Evolutionary conservation across 192 early-diverging fungal species (phyloP).

Genomic region (Entomortierella chlamydospora): DNA sequence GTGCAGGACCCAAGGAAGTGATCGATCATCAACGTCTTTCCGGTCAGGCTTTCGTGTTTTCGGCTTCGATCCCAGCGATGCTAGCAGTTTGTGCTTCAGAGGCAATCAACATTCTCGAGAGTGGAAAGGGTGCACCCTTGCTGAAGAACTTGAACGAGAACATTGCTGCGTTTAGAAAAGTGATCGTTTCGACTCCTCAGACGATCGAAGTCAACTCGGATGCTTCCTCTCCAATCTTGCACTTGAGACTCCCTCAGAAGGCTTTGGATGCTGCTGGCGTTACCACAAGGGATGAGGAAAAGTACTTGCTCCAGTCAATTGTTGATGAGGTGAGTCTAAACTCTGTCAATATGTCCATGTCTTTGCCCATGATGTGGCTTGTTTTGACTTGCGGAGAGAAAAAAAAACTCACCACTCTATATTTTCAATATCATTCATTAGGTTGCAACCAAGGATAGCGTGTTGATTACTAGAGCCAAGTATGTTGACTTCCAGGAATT

Average conservation of each 20-base stretch:
- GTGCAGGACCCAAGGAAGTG: constrained; percentile 86
- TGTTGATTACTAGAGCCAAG: constrained; percentile 89
- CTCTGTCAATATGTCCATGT: too few species aligned
- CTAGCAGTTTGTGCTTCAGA: constrained; percentile 90
- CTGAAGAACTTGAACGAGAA: constrained; percentile 74
- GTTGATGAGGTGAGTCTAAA: constrained; percentile 70
- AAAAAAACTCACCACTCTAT: too few species aligned
- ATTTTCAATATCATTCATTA: background rate
- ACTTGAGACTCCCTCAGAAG: constrained; percentile 72
- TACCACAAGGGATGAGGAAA: constrained; percentile 75
- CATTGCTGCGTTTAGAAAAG: constrained; percentile 66
- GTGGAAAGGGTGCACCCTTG: constrained; percentile 54
- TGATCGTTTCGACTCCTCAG: constrained; percentile 61
- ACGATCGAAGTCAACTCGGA: constrained; percentile 64
- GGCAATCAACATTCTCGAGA: constrained; percentile 74
- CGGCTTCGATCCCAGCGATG: constrained; percentile 94
- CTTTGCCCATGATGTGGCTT: too few species aligned
- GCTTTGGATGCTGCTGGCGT: constrained; percentile 14
- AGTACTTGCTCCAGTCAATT: constrained; percentile 81
- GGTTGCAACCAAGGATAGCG: constrained; percentile 76
- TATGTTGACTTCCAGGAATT: constrained; percentile 88
- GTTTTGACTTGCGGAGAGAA: too few species aligned
- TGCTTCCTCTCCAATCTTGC: constrained; percentile 76
- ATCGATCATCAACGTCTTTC: constrained; percentile 93
- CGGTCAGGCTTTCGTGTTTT: constrained; percentile 91